Percentiles rank a stretch among this genome's conserved stretches.
Evolutionary conservation across 768 basidiomycete species (phyloP).

Genomic region (Tylopilus subfusipes): DNA sequence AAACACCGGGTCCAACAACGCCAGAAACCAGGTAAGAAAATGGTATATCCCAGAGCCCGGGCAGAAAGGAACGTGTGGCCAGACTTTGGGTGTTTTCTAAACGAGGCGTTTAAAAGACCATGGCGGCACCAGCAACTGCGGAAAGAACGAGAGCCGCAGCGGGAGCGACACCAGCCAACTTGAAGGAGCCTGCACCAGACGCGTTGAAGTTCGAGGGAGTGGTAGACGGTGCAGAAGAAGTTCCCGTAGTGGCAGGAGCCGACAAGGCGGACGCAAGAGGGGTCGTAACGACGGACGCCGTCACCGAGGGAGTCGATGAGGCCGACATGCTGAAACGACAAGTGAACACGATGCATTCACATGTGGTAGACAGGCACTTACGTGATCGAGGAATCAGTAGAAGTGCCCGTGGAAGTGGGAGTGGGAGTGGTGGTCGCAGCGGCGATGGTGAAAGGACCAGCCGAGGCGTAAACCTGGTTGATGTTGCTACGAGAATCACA

Average conservation of each 20-base stretch:
- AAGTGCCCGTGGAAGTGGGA: not conserved
- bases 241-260: not conserved
- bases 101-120: slow-evolving; percentile 39
- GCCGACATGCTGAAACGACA: not conserved
- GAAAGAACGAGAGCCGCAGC: slow-evolving; percentile 40
- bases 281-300: slow-evolving; percentile 1
- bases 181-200: slow-evolving; percentile 32
- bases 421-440: slow-evolving; percentile 14
- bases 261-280: not conserved
- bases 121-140: slow-evolving; percentile 45
- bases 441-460: slow-evolving; percentile 42
- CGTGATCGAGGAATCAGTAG: not conserved
- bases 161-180: slow-evolving; percentile 31
- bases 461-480: slow-evolving; percentile 40
- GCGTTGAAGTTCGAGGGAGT: slow-evolving; percentile 20
- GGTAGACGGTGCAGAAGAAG: slow-evolving; percentile 18
- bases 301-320: slow-evolving; percentile 1
- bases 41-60: slow-evolving; percentile 13
- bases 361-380: not conserved
- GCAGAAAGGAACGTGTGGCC: not conserved
- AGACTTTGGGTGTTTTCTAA: not conserved
- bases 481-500: slow-evolving; percentile 35
- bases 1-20: slow-evolving; percentile 6
- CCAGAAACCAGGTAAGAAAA: slow-evolving; percentile 5
- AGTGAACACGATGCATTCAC: not conserved